Evolutionary conservation across 2,329 filamentous ascomycete species (phyloP).

Genomic region (Cladophialophora chaetospira): DNA sequence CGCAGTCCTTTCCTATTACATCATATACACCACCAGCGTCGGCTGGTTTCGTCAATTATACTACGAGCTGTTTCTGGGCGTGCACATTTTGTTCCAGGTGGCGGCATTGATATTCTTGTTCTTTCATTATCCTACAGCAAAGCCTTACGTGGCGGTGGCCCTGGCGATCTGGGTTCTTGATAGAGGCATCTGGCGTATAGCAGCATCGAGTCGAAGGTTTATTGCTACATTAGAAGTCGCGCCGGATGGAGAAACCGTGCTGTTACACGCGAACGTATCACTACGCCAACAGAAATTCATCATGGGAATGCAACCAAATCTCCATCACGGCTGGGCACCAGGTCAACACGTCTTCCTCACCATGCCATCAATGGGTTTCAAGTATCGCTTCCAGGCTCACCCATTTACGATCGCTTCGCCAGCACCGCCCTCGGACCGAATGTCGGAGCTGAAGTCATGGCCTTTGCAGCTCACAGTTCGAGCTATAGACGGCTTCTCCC

Average conservation of each 20-base stretch:
- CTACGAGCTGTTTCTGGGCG: conserved; percentile 65
- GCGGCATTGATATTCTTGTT: conserved; percentile 59
- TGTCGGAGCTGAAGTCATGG: conserved; percentile 42
- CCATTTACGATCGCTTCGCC: conserved; percentile 67
- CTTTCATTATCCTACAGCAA: conserved; percentile 58
- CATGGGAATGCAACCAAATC: conserved; percentile 32
- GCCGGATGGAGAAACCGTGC: conserved; percentile 59
- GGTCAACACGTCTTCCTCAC: conserved; percentile 67
- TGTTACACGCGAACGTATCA: conserved; percentile 38
- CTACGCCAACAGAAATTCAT: conserved; percentile 14
- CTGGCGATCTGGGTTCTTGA: conserved; percentile 61
- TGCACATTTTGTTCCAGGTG: conserved; percentile 61
- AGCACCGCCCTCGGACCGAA: conserved; percentile 19
- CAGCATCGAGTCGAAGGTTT: conserved; percentile 53
- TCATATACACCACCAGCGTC: conserved; percentile 64
- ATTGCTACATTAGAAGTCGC: conserved; percentile 56
- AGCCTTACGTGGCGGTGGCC: conserved; percentile 56
- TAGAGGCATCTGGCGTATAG: conserved; percentile 58
- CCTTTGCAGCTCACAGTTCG: conserved; percentile 59
- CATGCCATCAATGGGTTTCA: conserved; percentile 56
- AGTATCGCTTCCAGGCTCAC: conserved; percentile 61
- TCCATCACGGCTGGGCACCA: conserved; percentile 59
- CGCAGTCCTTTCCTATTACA: conserved; percentile 60
- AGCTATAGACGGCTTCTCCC: conserved; percentile 62
- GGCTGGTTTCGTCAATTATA: conserved; percentile 60